A percentile compares a stretch with the other conserved stretches of the same genome.
Evolutionary conservation across 768 basidiomycete species (phyloP).

Genomic region (Lactifluus rugatus): DNA sequence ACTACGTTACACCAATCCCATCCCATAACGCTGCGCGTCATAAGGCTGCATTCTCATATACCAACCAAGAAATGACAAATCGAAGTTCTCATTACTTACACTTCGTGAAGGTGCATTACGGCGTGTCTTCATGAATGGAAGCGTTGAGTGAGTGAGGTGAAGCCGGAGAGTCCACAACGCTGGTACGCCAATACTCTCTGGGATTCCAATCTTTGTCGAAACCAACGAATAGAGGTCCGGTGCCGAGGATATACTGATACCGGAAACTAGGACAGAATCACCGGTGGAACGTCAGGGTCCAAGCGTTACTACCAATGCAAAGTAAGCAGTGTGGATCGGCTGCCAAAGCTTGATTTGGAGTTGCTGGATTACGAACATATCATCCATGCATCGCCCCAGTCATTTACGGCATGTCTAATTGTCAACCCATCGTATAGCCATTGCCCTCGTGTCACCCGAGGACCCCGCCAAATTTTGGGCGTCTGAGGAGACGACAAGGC

Average conservation of each 20-base stretch:
- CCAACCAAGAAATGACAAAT: not conserved
- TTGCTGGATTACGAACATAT: not conserved
- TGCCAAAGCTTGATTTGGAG: not conserved
- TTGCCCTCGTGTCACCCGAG: not conserved
- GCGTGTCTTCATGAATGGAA: not conserved
- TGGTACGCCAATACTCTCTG: not conserved
- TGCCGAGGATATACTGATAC: not conserved
- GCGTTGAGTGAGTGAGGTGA: constrained; percentile 1
- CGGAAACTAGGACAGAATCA: not conserved
- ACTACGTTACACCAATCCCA: not conserved
- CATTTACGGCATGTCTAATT: not conserved
- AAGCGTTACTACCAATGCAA: not conserved
- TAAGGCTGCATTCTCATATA: not conserved
- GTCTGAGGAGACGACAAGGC: not conserved
- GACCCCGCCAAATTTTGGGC: not conserved
- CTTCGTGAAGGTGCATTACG: not conserved
- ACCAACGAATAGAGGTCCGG: not conserved
- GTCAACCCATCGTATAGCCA: not conserved
- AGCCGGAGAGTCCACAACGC: not conserved
- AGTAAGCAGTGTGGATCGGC: not conserved
- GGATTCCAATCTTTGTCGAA: not conserved
- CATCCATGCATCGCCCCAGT: not conserved
- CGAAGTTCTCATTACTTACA: not conserved
- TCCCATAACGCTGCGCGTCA: not conserved
- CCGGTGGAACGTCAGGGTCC: not conserved